Conservation (phyloP, 257 asterid species). For the Nyctanthes arbortristis region DNA sequence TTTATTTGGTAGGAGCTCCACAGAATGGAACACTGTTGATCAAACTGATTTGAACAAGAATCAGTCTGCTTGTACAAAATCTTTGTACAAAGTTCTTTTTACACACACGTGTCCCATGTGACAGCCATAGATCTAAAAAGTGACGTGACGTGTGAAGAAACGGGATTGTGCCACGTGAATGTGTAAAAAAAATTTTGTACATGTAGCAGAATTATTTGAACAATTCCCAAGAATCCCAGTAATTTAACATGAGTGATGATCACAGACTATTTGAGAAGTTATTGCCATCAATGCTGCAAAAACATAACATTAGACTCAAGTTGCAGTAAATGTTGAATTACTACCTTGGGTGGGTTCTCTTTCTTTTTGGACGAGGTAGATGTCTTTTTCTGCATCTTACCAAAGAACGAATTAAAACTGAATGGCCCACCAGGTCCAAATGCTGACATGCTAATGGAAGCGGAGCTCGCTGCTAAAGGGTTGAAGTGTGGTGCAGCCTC, state of each 20-base stretch:
- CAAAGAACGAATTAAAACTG: conserved; percentile 60
- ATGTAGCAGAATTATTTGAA: too few species aligned
- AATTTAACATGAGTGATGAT: not conserved
- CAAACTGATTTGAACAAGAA: not conserved
- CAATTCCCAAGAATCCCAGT: too few species aligned
- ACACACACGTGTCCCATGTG: too few species aligned
- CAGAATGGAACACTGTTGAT: not conserved
- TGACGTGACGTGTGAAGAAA: too few species aligned
- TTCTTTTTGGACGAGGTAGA: conserved; percentile 47
- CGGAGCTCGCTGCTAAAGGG: conserved; percentile 47
- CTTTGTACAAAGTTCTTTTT: too few species aligned
- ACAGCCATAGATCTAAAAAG: too few species aligned
- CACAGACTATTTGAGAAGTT: not conserved
- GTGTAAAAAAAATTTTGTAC: too few species aligned
- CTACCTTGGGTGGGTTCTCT: conserved; percentile 47
- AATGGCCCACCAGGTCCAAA: conserved; percentile 87
- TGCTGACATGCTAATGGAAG: conserved; percentile 73
- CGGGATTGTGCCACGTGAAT: too few species aligned
- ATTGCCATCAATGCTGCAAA: not conserved
- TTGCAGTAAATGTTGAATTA: conserved; percentile 16
- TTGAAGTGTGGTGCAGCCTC: conserved; percentile 48
- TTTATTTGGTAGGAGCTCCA: not conserved
- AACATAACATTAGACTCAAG: not conserved
- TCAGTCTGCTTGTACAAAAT: too few species aligned
- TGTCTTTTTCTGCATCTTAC: conserved; percentile 54